A percentile compares a stretch with the other conserved stretches of the same genome.
These are phyloP conservation scores for Gloeopeniophorella convolvens DNA, from an alignment of 768 basidiomycete species.

Conservation along the genomic window DNA sequence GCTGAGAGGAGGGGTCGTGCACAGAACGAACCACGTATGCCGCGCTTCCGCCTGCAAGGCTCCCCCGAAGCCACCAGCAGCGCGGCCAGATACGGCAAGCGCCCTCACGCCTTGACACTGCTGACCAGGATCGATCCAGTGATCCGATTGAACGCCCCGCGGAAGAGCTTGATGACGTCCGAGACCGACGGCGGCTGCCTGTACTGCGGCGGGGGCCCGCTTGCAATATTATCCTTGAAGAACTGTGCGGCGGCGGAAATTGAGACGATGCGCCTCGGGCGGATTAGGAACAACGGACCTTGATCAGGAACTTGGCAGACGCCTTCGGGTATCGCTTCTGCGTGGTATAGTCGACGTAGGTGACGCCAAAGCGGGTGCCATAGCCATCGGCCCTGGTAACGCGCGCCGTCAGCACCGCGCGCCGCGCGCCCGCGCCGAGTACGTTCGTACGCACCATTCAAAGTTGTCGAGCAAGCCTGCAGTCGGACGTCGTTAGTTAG, in stretches of 20 bases:
- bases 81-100: too few species aligned
- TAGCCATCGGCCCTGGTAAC: slow-evolving; percentile 61
- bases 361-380: slow-evolving; percentile 60
- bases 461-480: slow-evolving; percentile 64
- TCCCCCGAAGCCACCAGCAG: too few species aligned
- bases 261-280: background rate
- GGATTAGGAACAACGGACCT: slow-evolving; percentile 32
- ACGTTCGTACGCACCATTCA: slow-evolving; percentile 41
- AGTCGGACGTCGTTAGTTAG: background rate
- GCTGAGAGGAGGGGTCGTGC: too few species aligned
- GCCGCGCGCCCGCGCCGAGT: too few species aligned
- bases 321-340: slow-evolving; percentile 62
- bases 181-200: background rate
- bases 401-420: too few species aligned
- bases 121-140: background rate
- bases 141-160: background rate
- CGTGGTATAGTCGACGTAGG: slow-evolving; percentile 65
- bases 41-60: too few species aligned
- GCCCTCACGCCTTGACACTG: background rate
- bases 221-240: slow-evolving; percentile 5
- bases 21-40: too few species aligned
- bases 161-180: background rate
- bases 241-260: background rate
- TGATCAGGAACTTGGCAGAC: slow-evolving; percentile 48
- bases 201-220: background rate